A percentile compares a stretch with the other conserved stretches of the same genome.
Conservation (phyloP, 345 rosid genomes). For the Combretum micranthum region DNA sequence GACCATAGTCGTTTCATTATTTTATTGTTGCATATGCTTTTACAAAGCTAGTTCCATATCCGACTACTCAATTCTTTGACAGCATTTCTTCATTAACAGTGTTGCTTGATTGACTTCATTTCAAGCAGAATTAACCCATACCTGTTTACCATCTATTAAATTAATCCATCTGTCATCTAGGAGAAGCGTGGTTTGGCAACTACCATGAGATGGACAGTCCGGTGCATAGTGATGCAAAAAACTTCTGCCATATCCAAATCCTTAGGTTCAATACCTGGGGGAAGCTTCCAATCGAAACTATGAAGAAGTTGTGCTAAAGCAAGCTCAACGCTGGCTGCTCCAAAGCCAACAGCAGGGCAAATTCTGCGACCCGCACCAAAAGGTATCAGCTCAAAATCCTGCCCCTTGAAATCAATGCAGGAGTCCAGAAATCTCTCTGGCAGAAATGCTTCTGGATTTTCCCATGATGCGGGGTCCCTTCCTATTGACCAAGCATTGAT, state of each 20-base stretch:
- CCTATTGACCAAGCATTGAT: slow-evolving; percentile 39
- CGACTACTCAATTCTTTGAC: no score
- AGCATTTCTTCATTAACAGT: no score
- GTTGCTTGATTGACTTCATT: no score
- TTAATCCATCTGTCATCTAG: background rate
- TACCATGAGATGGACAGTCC: slow-evolving; percentile 15
- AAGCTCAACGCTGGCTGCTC: slow-evolving; percentile 31
- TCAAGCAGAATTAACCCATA: no score
- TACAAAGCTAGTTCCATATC: no score
- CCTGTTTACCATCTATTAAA: no score
- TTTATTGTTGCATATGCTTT: no score
- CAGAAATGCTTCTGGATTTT: slow-evolving; percentile 26
- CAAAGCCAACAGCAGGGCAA: slow-evolving; percentile 39
- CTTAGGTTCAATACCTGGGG: slow-evolving; percentile 23
- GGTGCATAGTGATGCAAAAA: slow-evolving; percentile 26
- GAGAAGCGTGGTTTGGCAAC: slow-evolving; percentile 22
- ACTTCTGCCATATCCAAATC: slow-evolving; percentile 32
- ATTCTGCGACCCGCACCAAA: slow-evolving; percentile 48
- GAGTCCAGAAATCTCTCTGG: slow-evolving; percentile 41
- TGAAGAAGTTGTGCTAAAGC: slow-evolving; percentile 47
- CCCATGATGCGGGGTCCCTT: slow-evolving; percentile 38
- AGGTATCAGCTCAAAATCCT: slow-evolving; percentile 45
- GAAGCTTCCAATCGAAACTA: slow-evolving; percentile 44
- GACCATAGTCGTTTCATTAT: no score
- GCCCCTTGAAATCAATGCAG: slow-evolving; percentile 37